Percentiles rank a stretch among this genome's conserved stretches.
Conservation (phyloP, 257 asterid species). For the Solanum habrochaites region DNA sequence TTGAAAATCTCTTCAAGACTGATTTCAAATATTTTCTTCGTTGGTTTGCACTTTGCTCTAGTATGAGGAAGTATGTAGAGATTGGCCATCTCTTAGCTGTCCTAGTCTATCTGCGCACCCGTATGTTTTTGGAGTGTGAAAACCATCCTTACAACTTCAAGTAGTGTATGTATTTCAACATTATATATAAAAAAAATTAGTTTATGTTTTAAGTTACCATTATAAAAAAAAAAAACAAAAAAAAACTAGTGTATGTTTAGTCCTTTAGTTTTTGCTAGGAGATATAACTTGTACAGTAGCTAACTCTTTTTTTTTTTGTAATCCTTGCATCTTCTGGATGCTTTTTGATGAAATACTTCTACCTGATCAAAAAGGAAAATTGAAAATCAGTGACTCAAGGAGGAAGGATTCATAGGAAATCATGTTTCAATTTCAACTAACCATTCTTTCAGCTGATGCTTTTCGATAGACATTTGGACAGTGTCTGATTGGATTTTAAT, state of each 20-base stretch:
- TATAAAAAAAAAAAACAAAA: not conserved
- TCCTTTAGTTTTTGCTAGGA: not conserved
- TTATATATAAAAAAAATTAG: not conserved
- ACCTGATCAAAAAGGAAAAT: not conserved
- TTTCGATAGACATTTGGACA: not conserved
- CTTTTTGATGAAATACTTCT: not conserved
- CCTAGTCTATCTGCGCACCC: not conserved
- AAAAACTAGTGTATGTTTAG: not conserved
- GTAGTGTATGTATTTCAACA: not conserved
- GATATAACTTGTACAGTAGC: not conserved
- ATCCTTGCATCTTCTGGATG: not conserved
- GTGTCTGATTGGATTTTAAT: not conserved
- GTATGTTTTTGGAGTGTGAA: not conserved
- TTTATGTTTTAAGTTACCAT: not conserved
- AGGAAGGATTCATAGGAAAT: not conserved
- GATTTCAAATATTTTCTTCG: not conserved
- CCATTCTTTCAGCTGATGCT: not conserved
- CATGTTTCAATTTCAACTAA: not conserved
- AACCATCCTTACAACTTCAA: not conserved
- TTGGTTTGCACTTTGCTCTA: not conserved
- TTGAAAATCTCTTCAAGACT: not conserved
- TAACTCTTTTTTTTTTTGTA: not conserved
- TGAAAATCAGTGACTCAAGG: not conserved
- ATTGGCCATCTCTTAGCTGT: not conserved
- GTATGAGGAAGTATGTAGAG: not conserved